Base-by-base conservation (phyloP, 2,329 filamentous ascomycete genomes). In the Pseudohalonectria lignicola region DNA sequence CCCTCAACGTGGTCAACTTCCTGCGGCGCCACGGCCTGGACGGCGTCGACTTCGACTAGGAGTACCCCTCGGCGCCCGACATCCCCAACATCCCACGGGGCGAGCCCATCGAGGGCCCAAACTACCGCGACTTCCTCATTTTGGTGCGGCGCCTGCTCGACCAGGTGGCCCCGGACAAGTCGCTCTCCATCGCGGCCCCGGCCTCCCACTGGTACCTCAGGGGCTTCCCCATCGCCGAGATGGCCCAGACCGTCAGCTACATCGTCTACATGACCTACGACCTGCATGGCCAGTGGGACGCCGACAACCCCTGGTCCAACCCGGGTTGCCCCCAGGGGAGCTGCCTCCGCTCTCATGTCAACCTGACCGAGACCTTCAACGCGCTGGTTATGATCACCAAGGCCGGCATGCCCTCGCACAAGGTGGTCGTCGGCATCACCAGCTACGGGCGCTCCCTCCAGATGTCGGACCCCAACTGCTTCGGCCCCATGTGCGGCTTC, bases 211-310 rank as follows among this genome's bases (percentile, higher is more conserved):
- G 52, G 54, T 60, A 58, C 23, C 37, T 59, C 5, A 45, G 50
- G 31, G 32, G 15, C n/a, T 58, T 54, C 31, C 56, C 54, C 0
- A 53, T 59, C 19, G 12, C 31, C 2, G 36, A 50, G 2, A 59
- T 60, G 1, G 28, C 26, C 20, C 15, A 46, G 2, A 41, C 51
- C 1, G 45, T 57, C 4, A 54, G 57, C 40, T 60, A 58, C 38
- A 49, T 57, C n/a, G 45, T 57, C 4, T 56, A 43, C 29, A 54
- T 59, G 52, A 56, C 42, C 37, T 60, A 60, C 20, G 54, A 60
- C 34, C 42, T 59, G 3, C 45, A 64, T 40, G 60, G 60, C 3
- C 58, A 64, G 38, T 64, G 59, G 4, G 48, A 47, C 4, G 28
- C 26, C 1, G 36, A 18, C 17, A 36, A 40, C 23, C 7, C 15